These are phyloP conservation scores for Colletotrichum sp. DNA, from an alignment of 2,329 filamentous ascomycete species.

Conservation along the genomic window DNA sequence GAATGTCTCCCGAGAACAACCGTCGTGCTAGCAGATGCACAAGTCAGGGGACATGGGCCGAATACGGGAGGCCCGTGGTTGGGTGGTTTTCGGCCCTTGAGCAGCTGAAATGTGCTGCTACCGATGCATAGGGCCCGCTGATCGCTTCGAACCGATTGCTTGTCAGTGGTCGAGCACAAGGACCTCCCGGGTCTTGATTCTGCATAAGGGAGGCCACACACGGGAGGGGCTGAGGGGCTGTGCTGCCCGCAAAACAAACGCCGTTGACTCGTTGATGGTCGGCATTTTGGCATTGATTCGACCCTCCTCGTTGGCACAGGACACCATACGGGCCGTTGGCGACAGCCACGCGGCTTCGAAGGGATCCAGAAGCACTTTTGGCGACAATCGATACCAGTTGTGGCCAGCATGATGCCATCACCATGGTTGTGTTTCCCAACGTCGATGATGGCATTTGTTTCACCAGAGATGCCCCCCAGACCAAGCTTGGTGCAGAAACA, in stretches of 20 bases:
- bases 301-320: slow-evolving; percentile 11
- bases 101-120: slow-evolving; percentile 21
- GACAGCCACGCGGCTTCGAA: slow-evolving; percentile 11
- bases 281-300: slow-evolving; percentile 15
- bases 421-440: slow-evolving; percentile 4
- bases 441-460: slow-evolving; percentile 4
- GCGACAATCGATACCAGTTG: not conserved
- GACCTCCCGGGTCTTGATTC: not conserved
- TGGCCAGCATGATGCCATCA: slow-evolving; percentile 7
- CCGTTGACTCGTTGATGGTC: slow-evolving; percentile 15
- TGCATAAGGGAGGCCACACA: slow-evolving; percentile 11
- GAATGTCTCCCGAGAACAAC: not conserved
- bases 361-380: not conserved
- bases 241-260: slow-evolving; percentile 14
- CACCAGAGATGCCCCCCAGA: not conserved
- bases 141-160: slow-evolving; percentile 16
- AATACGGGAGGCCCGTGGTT: slow-evolving; percentile 13
- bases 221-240: slow-evolving; percentile 19
- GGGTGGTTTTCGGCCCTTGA: slow-evolving; percentile 9
- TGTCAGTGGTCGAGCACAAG: not conserved
- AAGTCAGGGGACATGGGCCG: slow-evolving; percentile 1
- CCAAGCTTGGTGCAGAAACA: not conserved
- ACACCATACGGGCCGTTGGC: not conserved
- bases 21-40: not conserved
- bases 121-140: slow-evolving; percentile 18